Conservation (phyloP, 2,329 filamentous ascomycete genomes). For the Paecilomyces fulvus region DNA sequence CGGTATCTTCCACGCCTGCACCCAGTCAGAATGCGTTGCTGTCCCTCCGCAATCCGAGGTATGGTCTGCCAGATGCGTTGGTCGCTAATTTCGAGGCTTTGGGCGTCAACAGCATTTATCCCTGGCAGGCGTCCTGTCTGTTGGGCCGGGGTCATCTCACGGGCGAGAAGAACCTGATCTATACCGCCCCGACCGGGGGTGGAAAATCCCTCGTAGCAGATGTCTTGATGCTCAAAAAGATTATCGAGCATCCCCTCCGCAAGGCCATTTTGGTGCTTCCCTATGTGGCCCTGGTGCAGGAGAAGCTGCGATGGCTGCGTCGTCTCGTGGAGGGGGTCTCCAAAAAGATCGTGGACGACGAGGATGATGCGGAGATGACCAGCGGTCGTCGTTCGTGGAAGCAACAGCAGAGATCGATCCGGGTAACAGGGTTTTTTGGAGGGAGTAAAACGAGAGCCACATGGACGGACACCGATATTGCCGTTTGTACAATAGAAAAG, state of each 20-base stretch:
- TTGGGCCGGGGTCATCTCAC: constrained; percentile 57
- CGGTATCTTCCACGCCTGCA: constrained; percentile 18
- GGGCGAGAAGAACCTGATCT: constrained; percentile 64
- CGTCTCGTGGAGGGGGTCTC: constrained; percentile 55
- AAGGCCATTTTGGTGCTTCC: constrained; percentile 68
- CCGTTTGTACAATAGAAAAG: constrained; percentile 74
- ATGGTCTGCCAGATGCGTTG: constrained; percentile 53
- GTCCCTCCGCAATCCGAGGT: constrained; percentile 54
- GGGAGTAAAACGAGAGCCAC: constrained; percentile 58
- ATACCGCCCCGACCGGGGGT: constrained; percentile 69
- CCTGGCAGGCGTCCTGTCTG: constrained; percentile 70
- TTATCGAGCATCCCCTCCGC: constrained; percentile 54
- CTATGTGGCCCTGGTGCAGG: constrained; percentile 71
- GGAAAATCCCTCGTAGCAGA: constrained; percentile 69
- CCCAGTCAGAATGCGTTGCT: constrained; percentile 40
- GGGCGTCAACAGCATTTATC: constrained; percentile 67
- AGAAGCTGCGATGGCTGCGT: constrained; percentile 68
- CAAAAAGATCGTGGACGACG: constrained; percentile 24
- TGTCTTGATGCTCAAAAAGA: constrained; percentile 63
- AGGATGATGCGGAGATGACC: constrained; percentile 26
- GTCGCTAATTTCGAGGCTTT: constrained; percentile 56
- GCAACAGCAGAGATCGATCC: constrained; percentile 50
- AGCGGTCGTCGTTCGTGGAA: constrained; percentile 45
- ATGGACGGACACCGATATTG: constrained; percentile 70
- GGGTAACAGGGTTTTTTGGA: constrained; percentile 66